A percentile compares a stretch with the other conserved stretches of the same genome.
Evolutionary conservation across 495 filamentous ascomycete species (phyloP).

Genomic region (Rostrohypoxylon terebratum): DNA sequence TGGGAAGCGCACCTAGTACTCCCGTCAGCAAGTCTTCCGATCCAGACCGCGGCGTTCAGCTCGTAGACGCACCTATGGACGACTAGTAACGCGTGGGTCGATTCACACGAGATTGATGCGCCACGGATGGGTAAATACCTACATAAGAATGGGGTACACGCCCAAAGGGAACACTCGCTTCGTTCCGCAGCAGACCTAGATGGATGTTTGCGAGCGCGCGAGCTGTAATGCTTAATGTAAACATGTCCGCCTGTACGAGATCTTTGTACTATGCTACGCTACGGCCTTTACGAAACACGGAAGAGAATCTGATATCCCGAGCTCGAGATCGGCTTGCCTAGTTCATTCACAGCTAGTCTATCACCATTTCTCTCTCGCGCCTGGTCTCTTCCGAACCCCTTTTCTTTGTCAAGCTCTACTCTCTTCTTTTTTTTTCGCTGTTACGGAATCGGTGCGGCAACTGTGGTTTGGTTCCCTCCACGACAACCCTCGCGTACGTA

Average conservation of each 20-base stretch:
- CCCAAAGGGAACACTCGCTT: background rate
- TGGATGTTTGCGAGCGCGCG: background rate
- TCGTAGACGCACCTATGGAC: slow-evolving; percentile 88
- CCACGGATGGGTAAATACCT: background rate
- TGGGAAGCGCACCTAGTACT: slow-evolving; percentile 42
- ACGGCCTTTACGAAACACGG: slow-evolving; percentile 6
- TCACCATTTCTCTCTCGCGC: slow-evolving; percentile 19
- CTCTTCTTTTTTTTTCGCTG: slow-evolving; percentile 1
- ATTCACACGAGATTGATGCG: slow-evolving; percentile 1
- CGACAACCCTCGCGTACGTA: slow-evolving; percentile 5
- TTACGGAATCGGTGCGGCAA: background rate
- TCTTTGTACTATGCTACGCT: slow-evolving; percentile 16
- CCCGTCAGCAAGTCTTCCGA: slow-evolving; percentile 46
- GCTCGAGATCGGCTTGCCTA: background rate
- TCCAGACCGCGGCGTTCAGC: slow-evolving; percentile 70
- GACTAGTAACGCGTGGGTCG: slow-evolving; percentile 63
- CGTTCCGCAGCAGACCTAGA: background rate
- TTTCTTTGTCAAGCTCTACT: background rate
- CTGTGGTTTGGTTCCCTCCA: slow-evolving; percentile 14
- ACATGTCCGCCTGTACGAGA: background rate
- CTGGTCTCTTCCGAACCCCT: slow-evolving; percentile 13
- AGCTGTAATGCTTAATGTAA: slow-evolving; percentile 18
- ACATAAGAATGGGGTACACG: background rate
- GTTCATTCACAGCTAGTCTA: background rate
- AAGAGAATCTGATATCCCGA: slow-evolving; percentile 7